Evolutionary conservation across 257 asterid species (phyloP).

Genomic region (Nicotiana otophora): DNA sequence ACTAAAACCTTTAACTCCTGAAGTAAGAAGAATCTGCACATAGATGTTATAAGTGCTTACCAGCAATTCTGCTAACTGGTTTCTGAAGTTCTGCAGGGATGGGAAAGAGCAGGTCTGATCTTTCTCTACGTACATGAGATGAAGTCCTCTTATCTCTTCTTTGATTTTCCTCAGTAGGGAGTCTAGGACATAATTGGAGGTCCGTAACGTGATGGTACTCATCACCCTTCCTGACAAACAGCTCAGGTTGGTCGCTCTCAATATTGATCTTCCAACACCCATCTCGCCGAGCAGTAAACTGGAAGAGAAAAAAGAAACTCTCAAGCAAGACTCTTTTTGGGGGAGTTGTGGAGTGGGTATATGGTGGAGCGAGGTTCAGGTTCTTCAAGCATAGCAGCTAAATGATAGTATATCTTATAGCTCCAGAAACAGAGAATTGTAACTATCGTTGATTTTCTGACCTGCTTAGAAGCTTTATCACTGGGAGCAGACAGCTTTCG

Average conservation of each 20-base stretch:
- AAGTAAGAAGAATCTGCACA: neutral
- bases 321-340: neutral
- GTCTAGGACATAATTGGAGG: conserved; percentile 17
- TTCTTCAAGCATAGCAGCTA: neutral
- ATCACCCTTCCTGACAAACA: neutral
- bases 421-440: neutral
- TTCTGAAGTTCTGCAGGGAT: neutral
- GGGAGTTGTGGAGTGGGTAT: neutral
- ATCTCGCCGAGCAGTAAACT: conserved; percentile 24
- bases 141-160: conserved; percentile 22
- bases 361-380: neutral
- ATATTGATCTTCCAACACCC: conserved; percentile 26
- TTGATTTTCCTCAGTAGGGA: conserved; percentile 16
- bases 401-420: neutral
- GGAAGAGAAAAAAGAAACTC: neutral
- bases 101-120: conserved; percentile 16
- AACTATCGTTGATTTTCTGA: conserved; percentile 1
- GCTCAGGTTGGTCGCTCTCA: conserved; percentile 23
- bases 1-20: neutral
- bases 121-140: conserved; percentile 24
- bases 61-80: conserved; percentile 18
- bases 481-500: conserved; percentile 14
- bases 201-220: neutral
- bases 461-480: conserved; percentile 40
- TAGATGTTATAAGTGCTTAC: conserved; percentile 7